These are phyloP conservation scores for Solanum medicagineum DNA, from an alignment of 257 asterid genomes.

Conservation along the genomic window DNA sequence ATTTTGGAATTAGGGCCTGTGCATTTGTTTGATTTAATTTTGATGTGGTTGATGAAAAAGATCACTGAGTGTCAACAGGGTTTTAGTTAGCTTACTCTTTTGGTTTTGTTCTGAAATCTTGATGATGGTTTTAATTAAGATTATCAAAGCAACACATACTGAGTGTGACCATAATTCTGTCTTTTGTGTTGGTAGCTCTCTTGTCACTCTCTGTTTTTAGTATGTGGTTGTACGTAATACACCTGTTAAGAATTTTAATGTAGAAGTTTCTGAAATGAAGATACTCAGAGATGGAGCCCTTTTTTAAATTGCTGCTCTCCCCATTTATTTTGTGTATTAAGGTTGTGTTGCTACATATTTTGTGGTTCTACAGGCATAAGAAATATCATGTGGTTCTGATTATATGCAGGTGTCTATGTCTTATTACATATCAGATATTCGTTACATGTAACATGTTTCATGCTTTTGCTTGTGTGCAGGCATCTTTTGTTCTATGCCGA, in stretches of 20 bases:
- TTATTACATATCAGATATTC: not conserved
- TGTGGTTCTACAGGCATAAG: not conserved
- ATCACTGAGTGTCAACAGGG: not conserved
- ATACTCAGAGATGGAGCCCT: not conserved
- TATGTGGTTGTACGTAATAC: not conserved
- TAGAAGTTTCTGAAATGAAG: not conserved
- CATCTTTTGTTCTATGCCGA: constrained; percentile 35
- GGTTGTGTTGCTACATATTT: not conserved
- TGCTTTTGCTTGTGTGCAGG: constrained; percentile 16
- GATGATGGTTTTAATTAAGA: not conserved
- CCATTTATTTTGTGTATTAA: not conserved
- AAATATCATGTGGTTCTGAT: not conserved
- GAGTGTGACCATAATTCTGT: not conserved
- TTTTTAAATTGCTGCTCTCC: not conserved
- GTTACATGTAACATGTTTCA: not conserved
- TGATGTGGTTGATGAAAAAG: not conserved
- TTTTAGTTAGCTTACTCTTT: not conserved
- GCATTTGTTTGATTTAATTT: not conserved
- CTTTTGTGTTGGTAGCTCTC: not conserved
- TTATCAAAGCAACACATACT: not conserved
- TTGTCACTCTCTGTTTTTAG: not conserved
- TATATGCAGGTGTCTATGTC: not conserved
- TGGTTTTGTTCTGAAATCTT: not conserved
- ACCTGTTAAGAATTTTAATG: not conserved
- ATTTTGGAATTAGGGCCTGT: not conserved